Percentiles rank a stretch among this genome's conserved stretches.
phyloP scores from a whole-genome alignment of 768 basidiomycete genomes.

The Russula ochroleuca region DNA sequence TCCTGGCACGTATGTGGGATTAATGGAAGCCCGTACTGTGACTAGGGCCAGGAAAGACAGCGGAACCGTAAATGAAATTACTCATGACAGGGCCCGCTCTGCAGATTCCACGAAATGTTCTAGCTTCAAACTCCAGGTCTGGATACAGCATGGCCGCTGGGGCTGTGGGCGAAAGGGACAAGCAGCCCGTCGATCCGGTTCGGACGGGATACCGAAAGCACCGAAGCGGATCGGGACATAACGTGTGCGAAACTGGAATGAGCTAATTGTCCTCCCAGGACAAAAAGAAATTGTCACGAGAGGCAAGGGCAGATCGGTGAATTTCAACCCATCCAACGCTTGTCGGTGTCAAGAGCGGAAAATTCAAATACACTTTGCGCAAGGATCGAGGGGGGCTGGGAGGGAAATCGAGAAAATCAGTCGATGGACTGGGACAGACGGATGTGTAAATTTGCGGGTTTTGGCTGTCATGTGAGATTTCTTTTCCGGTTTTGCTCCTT shows the following conservation, averaged over 20 bases:
- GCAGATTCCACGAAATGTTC: not conserved
- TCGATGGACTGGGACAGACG: not conserved
- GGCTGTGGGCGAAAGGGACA: not conserved
- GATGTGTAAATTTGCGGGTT: slow-evolving; percentile 1
- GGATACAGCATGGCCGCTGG: not conserved
- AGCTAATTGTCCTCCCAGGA: not conserved
- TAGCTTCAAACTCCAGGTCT: not conserved
- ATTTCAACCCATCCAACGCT: not conserved
- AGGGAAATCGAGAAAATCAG: not conserved
- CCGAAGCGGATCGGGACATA: slow-evolving; percentile 11
- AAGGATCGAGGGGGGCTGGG: not conserved
- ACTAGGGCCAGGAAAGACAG: not conserved
- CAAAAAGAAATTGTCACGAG: not conserved
- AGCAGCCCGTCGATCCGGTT: slow-evolving; percentile 16
- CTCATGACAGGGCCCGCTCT: not conserved
- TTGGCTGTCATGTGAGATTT: slow-evolving; percentile 7
- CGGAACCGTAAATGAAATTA: not conserved
- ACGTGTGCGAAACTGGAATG: not conserved
- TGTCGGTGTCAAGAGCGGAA: not conserved
- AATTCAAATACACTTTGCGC: not conserved
- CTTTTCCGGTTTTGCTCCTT: not conserved
- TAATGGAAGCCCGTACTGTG: slow-evolving; percentile 3
- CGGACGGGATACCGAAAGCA: slow-evolving; percentile 12
- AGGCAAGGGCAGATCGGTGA: not conserved
- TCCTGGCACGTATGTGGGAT: slow-evolving; percentile 6